Evolutionary conservation across 2,329 filamentous ascomycete species (phyloP), one percentile per base, ranked within the genome.

Genomic region (Thermoascus crustaceus): DNA sequence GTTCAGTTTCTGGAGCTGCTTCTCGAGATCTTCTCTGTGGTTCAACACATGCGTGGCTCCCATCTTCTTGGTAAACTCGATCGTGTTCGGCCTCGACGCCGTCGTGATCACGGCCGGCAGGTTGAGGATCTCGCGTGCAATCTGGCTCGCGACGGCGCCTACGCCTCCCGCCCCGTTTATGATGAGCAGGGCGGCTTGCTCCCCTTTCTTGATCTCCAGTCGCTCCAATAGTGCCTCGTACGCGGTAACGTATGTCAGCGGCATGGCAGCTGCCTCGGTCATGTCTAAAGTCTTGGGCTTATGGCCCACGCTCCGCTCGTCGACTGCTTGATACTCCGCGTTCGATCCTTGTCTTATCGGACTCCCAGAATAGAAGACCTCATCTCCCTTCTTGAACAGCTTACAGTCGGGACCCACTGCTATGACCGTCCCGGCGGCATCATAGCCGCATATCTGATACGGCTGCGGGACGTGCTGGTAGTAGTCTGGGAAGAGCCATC

Each of bases 81-180:
- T 47, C 1, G 61, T 68, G 48, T 68, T 65, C 6, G 54, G 50
- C 13, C 66, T 40, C 9, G 60, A 66, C 2, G 64, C 58, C 1
- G 66, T 68, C 1, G 65, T 64, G 21, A 68, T 50, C 4, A 68
- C 63, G n/a, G 61, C 56, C 0, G 62, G 63, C 4, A 69, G 40
- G 10, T 57, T 50, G 6, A 68, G 43, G 5, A 66, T 38, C 4
- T 52, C 41, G 0, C 63, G 52, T 1, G 66, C 67, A 35, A 71
- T 62, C 45, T 70, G 67, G 4, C 54, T 62, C 2, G 64, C 64
- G 5, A 66, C 56, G 8, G 56, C 58, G 5, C 67, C 67, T 18
- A 69, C 62, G 24, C 62, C 67, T 19, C 67, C 67, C 2, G 59
- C 57, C 1, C 66, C 67, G 38, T 70, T 70, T 44, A 69, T 58